Conservation (phyloP, 371 early-diverging fungal genomes). For the Mucor circinelloides region DNA sequence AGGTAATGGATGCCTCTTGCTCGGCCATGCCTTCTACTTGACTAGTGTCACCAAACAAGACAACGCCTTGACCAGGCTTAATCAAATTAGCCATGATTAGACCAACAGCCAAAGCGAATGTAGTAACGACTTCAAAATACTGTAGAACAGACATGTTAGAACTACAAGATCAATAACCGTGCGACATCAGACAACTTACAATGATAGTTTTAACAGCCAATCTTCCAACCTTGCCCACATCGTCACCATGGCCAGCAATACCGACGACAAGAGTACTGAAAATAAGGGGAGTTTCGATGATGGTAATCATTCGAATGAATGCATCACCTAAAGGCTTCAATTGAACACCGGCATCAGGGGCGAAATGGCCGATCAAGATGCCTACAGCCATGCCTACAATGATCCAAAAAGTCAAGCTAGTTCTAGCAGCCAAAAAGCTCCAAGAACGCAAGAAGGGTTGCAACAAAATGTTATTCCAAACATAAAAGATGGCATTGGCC, state of each 20-base stretch:
- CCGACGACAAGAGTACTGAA: conserved; percentile 64
- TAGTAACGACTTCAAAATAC: conserved; percentile 73
- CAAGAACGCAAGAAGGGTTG: neutral
- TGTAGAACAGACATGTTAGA: neutral
- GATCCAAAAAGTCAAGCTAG: conserved; percentile 67
- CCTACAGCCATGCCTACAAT: conserved; percentile 63
- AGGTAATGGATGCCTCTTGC: conserved; percentile 47
- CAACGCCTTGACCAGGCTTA: conserved; percentile 64
- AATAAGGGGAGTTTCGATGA: conserved; percentile 72
- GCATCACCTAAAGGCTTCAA: conserved; percentile 57
- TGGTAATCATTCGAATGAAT: conserved; percentile 74
- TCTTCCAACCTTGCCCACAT: conserved; percentile 64
- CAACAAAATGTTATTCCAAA: conserved; percentile 4
- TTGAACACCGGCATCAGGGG: conserved; percentile 47
- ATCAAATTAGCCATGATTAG: conserved; percentile 67
- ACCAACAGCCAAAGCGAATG: conserved; percentile 73
- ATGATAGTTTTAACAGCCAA: conserved; percentile 69
- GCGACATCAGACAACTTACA: conserved; percentile 23
- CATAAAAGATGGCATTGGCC: neutral
- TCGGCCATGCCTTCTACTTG: conserved; percentile 27
- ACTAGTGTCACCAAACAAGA: conserved; percentile 21
- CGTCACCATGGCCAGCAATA: conserved; percentile 76
- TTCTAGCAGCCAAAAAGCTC: conserved; percentile 38
- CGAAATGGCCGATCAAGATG: conserved; percentile 62
- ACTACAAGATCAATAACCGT: neutral